A percentile compares a stretch with the other conserved stretches of the same genome.
These are phyloP conservation scores for Pseudisothecium myosuroides DNA, from an alignment of 225 moss, liverwort and hornwort species.

Conservation along the genomic window DNA sequence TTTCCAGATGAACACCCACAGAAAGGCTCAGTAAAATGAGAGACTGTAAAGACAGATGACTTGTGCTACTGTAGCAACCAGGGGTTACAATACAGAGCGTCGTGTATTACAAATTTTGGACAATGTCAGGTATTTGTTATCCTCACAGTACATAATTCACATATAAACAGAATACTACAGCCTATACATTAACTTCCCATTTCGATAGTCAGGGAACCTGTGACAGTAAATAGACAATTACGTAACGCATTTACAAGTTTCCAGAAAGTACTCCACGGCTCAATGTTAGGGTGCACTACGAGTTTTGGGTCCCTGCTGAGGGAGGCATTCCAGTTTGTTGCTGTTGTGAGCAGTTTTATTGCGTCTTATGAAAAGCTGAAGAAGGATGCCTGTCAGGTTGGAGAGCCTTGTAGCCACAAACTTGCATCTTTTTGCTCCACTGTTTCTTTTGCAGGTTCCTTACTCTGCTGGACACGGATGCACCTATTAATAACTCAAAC, in stretches of 20 bases:
- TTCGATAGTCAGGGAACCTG: slow-evolving; percentile 2
- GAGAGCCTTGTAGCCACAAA: slow-evolving; percentile 29
- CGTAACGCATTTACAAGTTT: neutral
- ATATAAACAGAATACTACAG: slow-evolving; percentile 20
- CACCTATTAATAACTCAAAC: neutral
- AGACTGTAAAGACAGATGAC: neutral
- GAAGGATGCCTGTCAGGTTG: neutral
- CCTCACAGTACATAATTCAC: slow-evolving; percentile 5
- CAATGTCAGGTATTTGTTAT: neutral
- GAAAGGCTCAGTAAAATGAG: neutral
- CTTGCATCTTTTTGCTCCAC: slow-evolving; percentile 1
- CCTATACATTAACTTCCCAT: neutral
- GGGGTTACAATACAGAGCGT: neutral
- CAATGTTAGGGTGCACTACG: neutral
- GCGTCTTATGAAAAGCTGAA: neutral
- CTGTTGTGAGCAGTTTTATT: neutral
- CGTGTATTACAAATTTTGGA: neutral
- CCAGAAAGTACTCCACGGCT: neutral
- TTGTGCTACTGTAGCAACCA: neutral
- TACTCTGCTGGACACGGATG: slow-evolving; percentile 7
- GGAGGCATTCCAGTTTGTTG: neutral
- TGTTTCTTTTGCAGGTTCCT: slow-evolving; percentile 27
- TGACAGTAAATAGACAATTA: neutral
- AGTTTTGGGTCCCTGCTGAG: neutral
- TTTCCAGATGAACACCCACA: no score